phyloP scores from a whole-genome alignment of 2,329 filamentous ascomycete genomes.

The Tolypocladium guangdongense region DNA sequence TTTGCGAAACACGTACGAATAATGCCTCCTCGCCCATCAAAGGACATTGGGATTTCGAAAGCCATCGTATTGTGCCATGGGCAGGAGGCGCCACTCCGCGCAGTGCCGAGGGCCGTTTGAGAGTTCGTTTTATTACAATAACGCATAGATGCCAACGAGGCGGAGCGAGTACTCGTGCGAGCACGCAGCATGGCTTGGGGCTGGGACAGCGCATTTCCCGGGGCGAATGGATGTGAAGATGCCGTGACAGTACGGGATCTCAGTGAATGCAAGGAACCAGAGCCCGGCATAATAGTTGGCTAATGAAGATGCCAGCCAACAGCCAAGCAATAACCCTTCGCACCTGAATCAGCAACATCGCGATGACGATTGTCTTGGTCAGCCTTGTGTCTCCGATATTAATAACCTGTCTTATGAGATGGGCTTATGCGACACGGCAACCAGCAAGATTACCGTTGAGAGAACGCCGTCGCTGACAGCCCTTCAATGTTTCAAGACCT shows the following conservation, averaged over 20 bases:
- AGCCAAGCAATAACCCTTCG: not conserved
- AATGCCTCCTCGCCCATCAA: not conserved
- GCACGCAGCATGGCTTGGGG: not conserved
- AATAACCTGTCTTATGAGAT: not conserved
- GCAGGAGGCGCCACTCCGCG: not conserved
- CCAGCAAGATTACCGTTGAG: no score
- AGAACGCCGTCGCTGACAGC: not conserved
- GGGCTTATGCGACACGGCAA: not conserved
- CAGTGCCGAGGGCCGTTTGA: not conserved
- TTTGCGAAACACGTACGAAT: not conserved
- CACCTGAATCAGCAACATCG: not conserved
- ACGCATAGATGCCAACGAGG: not conserved
- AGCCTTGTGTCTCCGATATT: not conserved
- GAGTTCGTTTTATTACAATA: not conserved
- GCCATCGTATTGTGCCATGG: not conserved
- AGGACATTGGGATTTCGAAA: not conserved
- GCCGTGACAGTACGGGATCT: not conserved
- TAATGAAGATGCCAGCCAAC: not conserved
- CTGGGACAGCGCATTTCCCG: not conserved
- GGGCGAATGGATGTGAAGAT: not conserved
- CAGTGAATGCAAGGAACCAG: not conserved
- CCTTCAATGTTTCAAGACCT: constrained; percentile 8
- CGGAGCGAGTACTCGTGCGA: not conserved
- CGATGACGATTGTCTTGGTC: not conserved
- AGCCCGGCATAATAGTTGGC: not conserved